Evolutionary conservation across 2,329 filamentous ascomycete genomes (phyloP), one percentile per base, ranked within the genome.

Genomic region (Graphilbum ipis-grandicollis): DNA sequence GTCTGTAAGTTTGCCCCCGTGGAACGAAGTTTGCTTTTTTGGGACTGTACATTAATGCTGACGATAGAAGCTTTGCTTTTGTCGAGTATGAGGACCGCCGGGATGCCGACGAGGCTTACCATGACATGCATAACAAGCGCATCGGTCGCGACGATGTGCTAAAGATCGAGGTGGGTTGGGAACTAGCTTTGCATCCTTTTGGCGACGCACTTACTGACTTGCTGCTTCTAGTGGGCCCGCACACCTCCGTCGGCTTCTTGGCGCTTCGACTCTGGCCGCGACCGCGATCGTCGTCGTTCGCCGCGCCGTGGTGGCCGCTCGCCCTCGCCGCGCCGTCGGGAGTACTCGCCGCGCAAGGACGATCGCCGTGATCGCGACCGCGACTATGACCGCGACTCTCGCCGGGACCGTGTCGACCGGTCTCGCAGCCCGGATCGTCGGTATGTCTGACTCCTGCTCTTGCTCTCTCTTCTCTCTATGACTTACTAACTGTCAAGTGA

Each of bases 111-210:
- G 90, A 98, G 63, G 90, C 90, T 34, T 98, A 98, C 57, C 84
- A 98, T 58, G 90, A 98, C 65, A 98, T 98, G 90, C 90, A 98
- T 56, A 96, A 96, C 68, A 94, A 94, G 74, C 84, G 88, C 47
- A 85, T 98, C 49, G 86, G 85, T 34, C 79, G 88, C 44, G 90
- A 98, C 54, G 90, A 98, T 52, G 65, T 93, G 41, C 57, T 98
- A 63, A 98, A 98, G 66, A 96, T 98, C 47, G 90, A 98, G 73
- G 90, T 93, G 62, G 48, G 71, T 21, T 6, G 4, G 29, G 9
- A 12, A 28, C 28, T 19, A n/a, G n/a, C n/a, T n/a, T n/a, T n/a
- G n/a, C n/a, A n/a, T n/a, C n/a, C n/a, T n/a, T n/a, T n/a, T n/a
- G n/a, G n/a, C n/a, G n/a, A n/a, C n/a, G n/a, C n/a, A n/a, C n/a